Conservation (phyloP, 352 stramenopile genomes). For the Peronosclerospora sorghi region DNA sequence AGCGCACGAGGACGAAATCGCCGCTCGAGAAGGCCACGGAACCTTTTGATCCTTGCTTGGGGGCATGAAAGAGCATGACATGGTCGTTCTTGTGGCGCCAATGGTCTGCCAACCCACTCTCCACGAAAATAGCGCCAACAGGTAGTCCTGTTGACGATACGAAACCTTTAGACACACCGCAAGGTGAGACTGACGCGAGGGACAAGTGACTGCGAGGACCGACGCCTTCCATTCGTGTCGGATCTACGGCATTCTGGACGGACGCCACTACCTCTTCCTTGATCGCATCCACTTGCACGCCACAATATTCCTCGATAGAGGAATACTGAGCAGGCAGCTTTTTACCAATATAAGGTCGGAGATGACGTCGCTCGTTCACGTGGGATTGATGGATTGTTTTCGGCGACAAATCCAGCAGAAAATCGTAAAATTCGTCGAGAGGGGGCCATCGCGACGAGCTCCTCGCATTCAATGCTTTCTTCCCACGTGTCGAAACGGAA, state of each 20-base stretch:
- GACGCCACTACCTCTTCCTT: slow-evolving; percentile 56
- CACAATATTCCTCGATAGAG: slow-evolving; percentile 43
- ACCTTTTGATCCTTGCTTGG: slow-evolving; percentile 8
- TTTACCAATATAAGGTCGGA: slow-evolving; percentile 20
- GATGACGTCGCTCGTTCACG: slow-evolving; percentile 12
- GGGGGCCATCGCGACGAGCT: slow-evolving; percentile 60
- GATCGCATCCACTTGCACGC: slow-evolving; percentile 48
- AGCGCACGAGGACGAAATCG: slow-evolving; percentile 50
- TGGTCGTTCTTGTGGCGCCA: slow-evolving; percentile 34
- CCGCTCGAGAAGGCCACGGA: slow-evolving; percentile 42
- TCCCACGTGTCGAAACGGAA: slow-evolving; percentile 1
- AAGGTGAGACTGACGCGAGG: slow-evolving; percentile 57
- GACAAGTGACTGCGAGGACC: slow-evolving; percentile 11
- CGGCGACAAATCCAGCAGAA: slow-evolving; percentile 53
- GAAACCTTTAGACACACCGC: slow-evolving; percentile 13
- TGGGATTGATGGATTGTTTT: slow-evolving; percentile 25
- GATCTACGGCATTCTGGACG: slow-evolving; percentile 30
- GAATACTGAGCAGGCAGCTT: slow-evolving; percentile 37
- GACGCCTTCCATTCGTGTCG: slow-evolving; percentile 25
- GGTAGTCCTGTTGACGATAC: slow-evolving; percentile 22
- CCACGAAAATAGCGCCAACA: slow-evolving; percentile 50
- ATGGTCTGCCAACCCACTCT: slow-evolving; percentile 54
- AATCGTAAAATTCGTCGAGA: slow-evolving; percentile 68
- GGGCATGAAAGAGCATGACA: slow-evolving; percentile 47
- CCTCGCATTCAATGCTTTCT: slow-evolving; percentile 22